Conservation (phyloP, 2,329 filamentous ascomycete species). For the Aspergillus cejpii region DNA sequence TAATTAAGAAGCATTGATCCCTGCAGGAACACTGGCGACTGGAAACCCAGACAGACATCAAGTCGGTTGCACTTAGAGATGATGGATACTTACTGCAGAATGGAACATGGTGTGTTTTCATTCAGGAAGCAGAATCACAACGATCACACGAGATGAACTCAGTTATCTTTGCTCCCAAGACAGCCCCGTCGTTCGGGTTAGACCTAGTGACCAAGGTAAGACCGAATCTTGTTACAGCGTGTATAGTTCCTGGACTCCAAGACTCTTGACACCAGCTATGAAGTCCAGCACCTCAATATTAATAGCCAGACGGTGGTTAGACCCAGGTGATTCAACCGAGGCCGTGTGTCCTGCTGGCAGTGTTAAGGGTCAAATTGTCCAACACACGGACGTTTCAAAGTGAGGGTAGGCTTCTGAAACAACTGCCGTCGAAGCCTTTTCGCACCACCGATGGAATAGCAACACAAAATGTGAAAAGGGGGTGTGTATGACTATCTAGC, state of each 20-base stretch:
- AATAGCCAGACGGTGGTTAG: constrained; percentile 10
- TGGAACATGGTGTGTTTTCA: constrained; percentile 29
- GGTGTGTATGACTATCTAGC: not conserved
- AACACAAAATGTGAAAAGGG: not conserved
- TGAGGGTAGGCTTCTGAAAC: not conserved
- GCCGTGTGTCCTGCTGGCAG: constrained; percentile 3
- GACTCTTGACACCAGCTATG: not conserved
- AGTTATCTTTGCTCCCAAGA: not conserved
- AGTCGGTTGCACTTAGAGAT: not conserved
- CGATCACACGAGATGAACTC: not conserved
- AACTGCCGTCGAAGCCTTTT: not conserved
- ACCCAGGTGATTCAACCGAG: constrained; percentile 4
- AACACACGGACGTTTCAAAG: not conserved
- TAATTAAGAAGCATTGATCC: not conserved
- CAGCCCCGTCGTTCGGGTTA: not conserved
- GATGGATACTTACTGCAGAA: constrained; percentile 24
- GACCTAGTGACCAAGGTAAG: not conserved
- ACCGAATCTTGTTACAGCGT: not conserved
- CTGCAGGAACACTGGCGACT: not conserved
- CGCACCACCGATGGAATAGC: not conserved
- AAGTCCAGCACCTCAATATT: not conserved
- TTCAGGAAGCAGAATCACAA: not conserved
- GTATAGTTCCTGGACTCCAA: not conserved
- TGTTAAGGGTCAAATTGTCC: constrained; percentile 1
- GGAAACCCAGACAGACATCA: not conserved